These are phyloP conservation scores for Penicillium sp. DNA, from an alignment of 2,329 filamentous ascomycete genomes.

Conservation along the genomic window DNA sequence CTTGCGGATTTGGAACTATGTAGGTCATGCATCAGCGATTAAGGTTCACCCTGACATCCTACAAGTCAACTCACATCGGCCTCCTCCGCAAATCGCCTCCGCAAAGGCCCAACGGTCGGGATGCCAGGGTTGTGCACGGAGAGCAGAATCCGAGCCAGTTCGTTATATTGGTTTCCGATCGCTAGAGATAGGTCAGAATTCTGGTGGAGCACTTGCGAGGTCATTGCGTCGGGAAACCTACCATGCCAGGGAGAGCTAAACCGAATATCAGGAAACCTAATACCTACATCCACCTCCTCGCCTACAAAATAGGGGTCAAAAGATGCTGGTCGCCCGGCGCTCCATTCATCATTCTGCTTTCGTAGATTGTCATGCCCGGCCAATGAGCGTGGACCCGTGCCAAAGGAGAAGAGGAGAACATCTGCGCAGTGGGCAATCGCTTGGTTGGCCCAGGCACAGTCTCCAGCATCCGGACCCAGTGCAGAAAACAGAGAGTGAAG, in stretches of 20 bases:
- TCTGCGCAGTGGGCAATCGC: slow-evolving; percentile 36
- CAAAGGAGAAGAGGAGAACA: slow-evolving; percentile 28
- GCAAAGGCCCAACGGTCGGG: slow-evolving; percentile 18
- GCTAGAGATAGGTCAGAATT: slow-evolving; percentile 6
- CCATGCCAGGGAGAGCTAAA: slow-evolving; percentile 27
- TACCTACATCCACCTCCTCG: slow-evolving; percentile 15
- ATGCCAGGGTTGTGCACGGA: slow-evolving; percentile 18
- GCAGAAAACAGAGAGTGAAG: slow-evolving; percentile 27
- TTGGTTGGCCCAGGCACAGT: slow-evolving; percentile 45
- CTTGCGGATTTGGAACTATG: slow-evolving; percentile 22
- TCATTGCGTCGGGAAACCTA: slow-evolving; percentile 8
- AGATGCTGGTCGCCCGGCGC: slow-evolving; percentile 17
- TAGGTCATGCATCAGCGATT: slow-evolving; percentile 1
- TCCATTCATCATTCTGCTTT: slow-evolving; percentile 21
- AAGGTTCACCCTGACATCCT: neutral
- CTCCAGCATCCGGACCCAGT: slow-evolving; percentile 40
- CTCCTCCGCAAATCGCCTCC: slow-evolving; percentile 12
- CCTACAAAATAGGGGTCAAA: slow-evolving; percentile 25
- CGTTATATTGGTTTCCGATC: slow-evolving; percentile 26
- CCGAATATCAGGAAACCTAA: slow-evolving; percentile 22
- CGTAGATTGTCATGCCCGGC: slow-evolving; percentile 17
- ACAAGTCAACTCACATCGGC: slow-evolving; percentile 19
- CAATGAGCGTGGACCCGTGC: slow-evolving; percentile 12
- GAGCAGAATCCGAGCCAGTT: slow-evolving; percentile 19
- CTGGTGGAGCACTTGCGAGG: neutral